Evolutionary conservation across 169 alveolate species (phyloP), one percentile per base, ranked within the genome.

Genomic region (Plasmodium falciparum): DNA sequence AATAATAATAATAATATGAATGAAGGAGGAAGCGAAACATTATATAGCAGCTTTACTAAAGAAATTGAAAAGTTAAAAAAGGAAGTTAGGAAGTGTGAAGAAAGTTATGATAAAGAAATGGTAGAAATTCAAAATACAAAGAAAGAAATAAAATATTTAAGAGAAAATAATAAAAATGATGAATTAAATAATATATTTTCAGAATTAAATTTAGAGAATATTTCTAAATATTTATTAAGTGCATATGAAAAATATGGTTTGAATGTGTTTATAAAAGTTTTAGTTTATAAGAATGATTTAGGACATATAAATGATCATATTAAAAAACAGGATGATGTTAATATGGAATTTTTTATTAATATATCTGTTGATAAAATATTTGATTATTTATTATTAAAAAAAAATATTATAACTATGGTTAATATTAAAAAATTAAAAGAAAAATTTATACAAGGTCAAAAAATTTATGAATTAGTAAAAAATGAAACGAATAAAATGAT

Each of bases 101-200:
- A 78, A 22, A 78, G 65, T 45, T 78, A 78, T 58, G 89, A 78
- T 65, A 78, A 66, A 24, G 89, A 78, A 66, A 78, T 78, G 89
- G 9, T 65, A 11, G 89, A 78, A 63, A 78, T 78, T 17, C 50
- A 78, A 47, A 76, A 76, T n/a, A 54, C 12, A 50, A 76, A 76
- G 54, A 65, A 66, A n/a, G 89, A 78, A 78, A 78, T 78, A n/a
- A 66, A 66, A 3, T 78, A 65, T 17, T 59, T 78, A 39, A 78
- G 67, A 20, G 78, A 78, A 78, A 78, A 56, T 50, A 78, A 66
- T 17, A 78, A 29, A 63, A 71, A 78, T 78, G 76, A 78, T 15
- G 72, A 78, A 66, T 65, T 78, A 49, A 52, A 59, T 66, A 75
- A 50, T 8, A 65, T 59, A 11, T 78, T 78, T 66, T 56, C 89